Evolutionary conservation across 108 stramenopile species (phyloP), one percentile per base, ranked within the genome.

Genomic region (Cyclostephanos tholiformis): DNA sequence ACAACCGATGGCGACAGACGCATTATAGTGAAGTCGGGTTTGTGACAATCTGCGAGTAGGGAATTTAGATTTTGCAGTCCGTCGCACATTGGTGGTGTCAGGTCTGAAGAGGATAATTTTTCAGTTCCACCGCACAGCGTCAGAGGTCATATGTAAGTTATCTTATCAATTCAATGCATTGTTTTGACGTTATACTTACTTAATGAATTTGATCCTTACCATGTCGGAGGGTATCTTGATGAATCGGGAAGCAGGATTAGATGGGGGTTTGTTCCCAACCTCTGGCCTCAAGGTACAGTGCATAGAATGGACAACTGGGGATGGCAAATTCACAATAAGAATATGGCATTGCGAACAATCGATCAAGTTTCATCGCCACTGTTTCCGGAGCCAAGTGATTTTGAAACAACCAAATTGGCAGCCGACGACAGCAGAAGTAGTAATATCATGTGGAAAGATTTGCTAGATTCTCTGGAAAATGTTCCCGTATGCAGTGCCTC

Each of bases 291-390:
- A 51, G 75, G 75, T 44, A 61, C 16, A 5, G 61, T 76, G 25
- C 17, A 38, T 7, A 49, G 75, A 44, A 29, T 68, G 46, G 51
- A 61, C 20, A 63, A 38, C 19, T 76, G 75, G 75, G 75, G 75
- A 10, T 76, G 75, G 75, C 60, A 76, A 26, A 76, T 76, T 29
- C 32, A 41, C 1, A 76, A 76, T 63, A 67, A 60, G 13, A 68
- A 76, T 63, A 67, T 76, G 29, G 48, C 63, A 20, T 51, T 76
- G 59, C 59, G 75, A 58, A n/a, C 67, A 7, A 76, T 76, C 53
- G 75, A 76, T 62, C 49, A 59, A n/a, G 19, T 56, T 12, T 30
- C 67, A 39, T 52, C 61, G 14, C 10, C n/a, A 25, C 10, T 22
- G 23, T 59, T 22, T 46, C 27, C 17, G 19, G 17, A 44, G 20